Percentiles rank a stretch among this genome's conserved stretches.
These are phyloP conservation scores for Aureobasidium lini DNA, from an alignment of 2,329 filamentous ascomycete genomes.

Conservation along the genomic window DNA sequence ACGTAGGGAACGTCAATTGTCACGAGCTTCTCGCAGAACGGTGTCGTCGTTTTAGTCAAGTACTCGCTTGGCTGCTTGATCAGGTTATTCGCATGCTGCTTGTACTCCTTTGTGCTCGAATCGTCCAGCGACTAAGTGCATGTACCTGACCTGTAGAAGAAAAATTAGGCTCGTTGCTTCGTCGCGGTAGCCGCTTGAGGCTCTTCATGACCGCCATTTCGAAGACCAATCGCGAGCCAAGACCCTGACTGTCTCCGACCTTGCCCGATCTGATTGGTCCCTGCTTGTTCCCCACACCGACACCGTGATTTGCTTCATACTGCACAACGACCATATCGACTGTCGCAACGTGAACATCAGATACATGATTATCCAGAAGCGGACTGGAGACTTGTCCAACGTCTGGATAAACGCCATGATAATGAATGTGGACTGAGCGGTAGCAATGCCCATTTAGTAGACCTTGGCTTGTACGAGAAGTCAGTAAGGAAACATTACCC, in stretches of 20 bases:
- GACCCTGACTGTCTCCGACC: neutral
- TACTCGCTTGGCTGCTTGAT: neutral
- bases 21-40: constrained; percentile 9
- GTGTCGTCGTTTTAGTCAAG: neutral
- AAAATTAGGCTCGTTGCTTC: neutral
- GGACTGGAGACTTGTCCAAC: no score
- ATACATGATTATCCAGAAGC: neutral
- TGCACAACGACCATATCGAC: neutral
- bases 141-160: neutral
- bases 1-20: constrained; percentile 3
- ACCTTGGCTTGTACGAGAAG: no score
- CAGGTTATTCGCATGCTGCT: neutral
- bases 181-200: constrained; percentile 8
- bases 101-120: neutral
- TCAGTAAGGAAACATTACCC: no score
- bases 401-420: no score
- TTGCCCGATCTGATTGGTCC: neutral
- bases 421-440: no score
- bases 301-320: neutral
- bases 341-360: no score
- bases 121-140: neutral
- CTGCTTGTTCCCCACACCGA: neutral
- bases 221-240: constrained; percentile 3
- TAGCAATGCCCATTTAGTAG: no score
- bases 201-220: constrained; percentile 3